Conservation (phyloP, 1,284 basidiomycete species). For the Ganoderma boninense region DNA sequence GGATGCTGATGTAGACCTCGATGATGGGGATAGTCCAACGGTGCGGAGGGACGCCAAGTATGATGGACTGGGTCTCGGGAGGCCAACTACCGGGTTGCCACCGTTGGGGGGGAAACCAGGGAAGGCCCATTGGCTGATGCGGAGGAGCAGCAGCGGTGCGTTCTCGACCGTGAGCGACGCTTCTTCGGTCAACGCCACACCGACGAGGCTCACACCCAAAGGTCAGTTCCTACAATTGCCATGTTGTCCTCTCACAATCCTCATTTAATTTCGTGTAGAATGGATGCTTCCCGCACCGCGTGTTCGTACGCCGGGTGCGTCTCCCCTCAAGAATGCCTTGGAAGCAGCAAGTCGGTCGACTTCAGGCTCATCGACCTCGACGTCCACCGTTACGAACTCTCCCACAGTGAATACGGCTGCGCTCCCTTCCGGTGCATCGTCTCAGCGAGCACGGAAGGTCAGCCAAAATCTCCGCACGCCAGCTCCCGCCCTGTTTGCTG, state of each 20-base stretch:
- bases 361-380: slow-evolving; percentile 61
- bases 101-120: slow-evolving; percentile 35
- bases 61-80: slow-evolving; percentile 71
- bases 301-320: slow-evolving; percentile 49
- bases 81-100: slow-evolving; percentile 49
- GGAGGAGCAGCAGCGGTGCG: slow-evolving; percentile 79
- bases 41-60: slow-evolving; percentile 58
- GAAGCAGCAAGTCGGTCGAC: slow-evolving; percentile 56
- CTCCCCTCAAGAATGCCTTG: slow-evolving; percentile 52
- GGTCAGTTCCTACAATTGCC: slow-evolving; percentile 39
- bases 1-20: slow-evolving; percentile 51
- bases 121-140: slow-evolving; percentile 67
- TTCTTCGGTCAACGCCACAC: slow-evolving; percentile 63
- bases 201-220: slow-evolving; percentile 60
- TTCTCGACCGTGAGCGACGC: slow-evolving; percentile 77
- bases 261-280: slow-evolving; percentile 45
- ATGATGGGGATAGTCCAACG: slow-evolving; percentile 66
- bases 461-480: slow-evolving; percentile 33
- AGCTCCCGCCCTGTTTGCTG: slow-evolving; percentile 22
- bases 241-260: background rate
- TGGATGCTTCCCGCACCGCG: slow-evolving; percentile 59
- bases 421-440: slow-evolving; percentile 25
- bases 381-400: slow-evolving; percentile 44
- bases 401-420: slow-evolving; percentile 36
- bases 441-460: slow-evolving; percentile 26